Base-by-base conservation (phyloP, 768 basidiomycete genomes). In the Arthromyces matolae region DNA sequence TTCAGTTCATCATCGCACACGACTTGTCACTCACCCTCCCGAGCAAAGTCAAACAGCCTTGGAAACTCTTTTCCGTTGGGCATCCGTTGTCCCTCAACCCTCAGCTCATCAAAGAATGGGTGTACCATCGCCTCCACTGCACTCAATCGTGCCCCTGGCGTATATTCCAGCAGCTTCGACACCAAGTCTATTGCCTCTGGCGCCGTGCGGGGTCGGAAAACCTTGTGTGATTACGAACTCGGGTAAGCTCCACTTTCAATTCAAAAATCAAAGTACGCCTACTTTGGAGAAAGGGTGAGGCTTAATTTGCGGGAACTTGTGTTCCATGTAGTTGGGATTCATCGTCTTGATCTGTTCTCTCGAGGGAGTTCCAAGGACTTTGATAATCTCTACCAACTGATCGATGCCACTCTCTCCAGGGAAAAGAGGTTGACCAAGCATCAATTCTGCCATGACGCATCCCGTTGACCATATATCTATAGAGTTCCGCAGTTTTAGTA, bases 321-420 rank as follows among this genome's bases (percentile, higher is more conserved):
- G 96, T 65, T 99, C 96, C 96, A 98, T 98, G 72, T 99, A 99
- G 74, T 99, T 99, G 46, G 96, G 96, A 71, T 99, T 99, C 96
- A 99, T 99, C 58, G 96, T 98, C 84, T 99, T 98, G 81, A 99
- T 99, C 70, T 99, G 96, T 65, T 98, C 96, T 57, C 95, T 77
- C 50, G 96, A 94, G 2, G 96, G 96, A 18, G 96, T 99, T 13
- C 96, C 96, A 45, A 99, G 82, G 35, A 99, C 93, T 69, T 99
- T 99, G 84, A 99, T 99, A 60, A 99, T 99, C 72, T 99, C 96
- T 48, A 99, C 96, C 61, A 99, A 68, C 72, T 99, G 96, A 71
- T 99, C 96, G 62, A 99, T 99, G 19, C 95, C 94, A 63, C 89
- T 91, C 73, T 99, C 96, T 51, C 96, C 96, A 3, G 96, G 96